phyloP scores from a whole-genome alignment of 2,329 filamentous ascomycete genomes.

The Aspergillus caelatus region DNA sequence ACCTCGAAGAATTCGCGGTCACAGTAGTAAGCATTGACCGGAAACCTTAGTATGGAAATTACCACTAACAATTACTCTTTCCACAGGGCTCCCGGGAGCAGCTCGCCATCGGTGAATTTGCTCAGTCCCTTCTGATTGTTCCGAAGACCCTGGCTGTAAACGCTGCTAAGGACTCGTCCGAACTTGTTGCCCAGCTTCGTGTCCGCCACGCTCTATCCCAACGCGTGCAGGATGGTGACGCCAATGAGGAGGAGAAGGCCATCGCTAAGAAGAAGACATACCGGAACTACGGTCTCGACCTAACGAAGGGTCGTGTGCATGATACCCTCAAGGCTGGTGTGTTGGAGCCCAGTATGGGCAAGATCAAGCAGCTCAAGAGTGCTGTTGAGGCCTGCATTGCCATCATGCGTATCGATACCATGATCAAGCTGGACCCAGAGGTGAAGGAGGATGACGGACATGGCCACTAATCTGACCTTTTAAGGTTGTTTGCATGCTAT shows the following conservation, averaged over 20 bases:
- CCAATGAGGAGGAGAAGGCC: slow-evolving; percentile 78
- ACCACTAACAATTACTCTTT: slow-evolving; percentile 5
- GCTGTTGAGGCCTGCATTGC: slow-evolving; percentile 98
- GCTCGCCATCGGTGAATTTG: slow-evolving; percentile 96
- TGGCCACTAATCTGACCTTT: slow-evolving; percentile 65
- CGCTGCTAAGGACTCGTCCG: slow-evolving; percentile 92
- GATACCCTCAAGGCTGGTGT: slow-evolving; percentile 95
- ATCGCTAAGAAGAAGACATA: slow-evolving; percentile 94
- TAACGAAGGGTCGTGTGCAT: slow-evolving; percentile 84
- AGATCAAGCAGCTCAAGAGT: slow-evolving; percentile 96
- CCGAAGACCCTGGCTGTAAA: slow-evolving; percentile 97
- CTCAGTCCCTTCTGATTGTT: slow-evolving; percentile 88
- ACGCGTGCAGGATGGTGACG: slow-evolving; percentile 81
- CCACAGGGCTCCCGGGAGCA: slow-evolving; percentile 85
- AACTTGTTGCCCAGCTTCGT: slow-evolving; percentile 92
- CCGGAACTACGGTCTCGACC: slow-evolving; percentile 96
- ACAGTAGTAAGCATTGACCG: slow-evolving; percentile 69
- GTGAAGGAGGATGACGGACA: slow-evolving; percentile 80
- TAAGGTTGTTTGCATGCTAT: slow-evolving; percentile 2
- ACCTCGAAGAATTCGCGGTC: slow-evolving; percentile 96
- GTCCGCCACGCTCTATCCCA: slow-evolving; percentile 93
- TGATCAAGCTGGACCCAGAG: slow-evolving; percentile 97
- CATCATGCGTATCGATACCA: slow-evolving; percentile 98
- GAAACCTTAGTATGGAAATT: background rate
- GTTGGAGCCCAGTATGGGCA: slow-evolving; percentile 96